These are phyloP conservation scores for Claviceps cyperi DNA, from an alignment of 2,329 filamentous ascomycete genomes.

Conservation along the genomic window DNA sequence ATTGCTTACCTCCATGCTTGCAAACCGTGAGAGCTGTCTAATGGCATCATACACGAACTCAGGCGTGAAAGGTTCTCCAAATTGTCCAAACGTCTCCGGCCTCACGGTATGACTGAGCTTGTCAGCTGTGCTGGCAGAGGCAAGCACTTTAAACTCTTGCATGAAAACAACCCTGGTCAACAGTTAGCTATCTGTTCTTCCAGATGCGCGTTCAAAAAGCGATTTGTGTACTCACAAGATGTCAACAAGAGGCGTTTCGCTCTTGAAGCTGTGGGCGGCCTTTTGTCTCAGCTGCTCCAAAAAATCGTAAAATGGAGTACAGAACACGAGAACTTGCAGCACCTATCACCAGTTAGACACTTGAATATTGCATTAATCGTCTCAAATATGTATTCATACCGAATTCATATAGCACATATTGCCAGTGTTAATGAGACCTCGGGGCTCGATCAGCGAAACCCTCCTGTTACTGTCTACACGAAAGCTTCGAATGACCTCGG, in stretches of 20 bases:
- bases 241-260: slow-evolving; percentile 83
- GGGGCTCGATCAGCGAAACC: slow-evolving; percentile 74
- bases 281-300: slow-evolving; percentile 74
- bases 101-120: slow-evolving; percentile 62
- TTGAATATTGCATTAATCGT: not conserved
- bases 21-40: slow-evolving; percentile 71
- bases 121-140: slow-evolving; percentile 60
- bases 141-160: slow-evolving; percentile 77
- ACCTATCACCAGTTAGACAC: slow-evolving; percentile 44
- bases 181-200: not conserved
- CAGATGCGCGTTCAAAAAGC: not conserved
- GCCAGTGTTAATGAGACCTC: slow-evolving; percentile 88
- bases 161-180: slow-evolving; percentile 75
- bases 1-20: slow-evolving; percentile 66
- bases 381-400: slow-evolving; percentile 39
- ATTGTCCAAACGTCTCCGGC: slow-evolving; percentile 71
- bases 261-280: slow-evolving; percentile 84
- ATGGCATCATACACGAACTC: slow-evolving; percentile 95
- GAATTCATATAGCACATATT: slow-evolving; percentile 99
- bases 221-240: slow-evolving; percentile 53
- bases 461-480: slow-evolving; percentile 50
- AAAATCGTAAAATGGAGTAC: slow-evolving; percentile 87
- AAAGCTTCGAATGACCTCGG: slow-evolving; percentile 64
- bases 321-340: slow-evolving; percentile 89
- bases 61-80: slow-evolving; percentile 80